A percentile compares a stretch with the other conserved stretches of the same genome.
Evolutionary conservation across 768 basidiomycete genomes (phyloP).

Genomic region (Chlorophyllum brunneum): DNA sequence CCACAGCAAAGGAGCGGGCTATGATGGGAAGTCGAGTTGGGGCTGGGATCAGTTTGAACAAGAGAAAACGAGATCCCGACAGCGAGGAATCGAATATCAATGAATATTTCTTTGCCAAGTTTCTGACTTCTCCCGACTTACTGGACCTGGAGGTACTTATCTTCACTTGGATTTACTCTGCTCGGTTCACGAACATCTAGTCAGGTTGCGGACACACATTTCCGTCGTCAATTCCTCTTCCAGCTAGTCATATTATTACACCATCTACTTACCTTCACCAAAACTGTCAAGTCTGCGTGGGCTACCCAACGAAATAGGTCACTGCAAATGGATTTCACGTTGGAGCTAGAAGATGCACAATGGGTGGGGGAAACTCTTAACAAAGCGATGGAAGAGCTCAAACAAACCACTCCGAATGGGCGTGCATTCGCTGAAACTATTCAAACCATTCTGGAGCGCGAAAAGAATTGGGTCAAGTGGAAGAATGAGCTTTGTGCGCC

Average conservation of each 20-base stretch:
- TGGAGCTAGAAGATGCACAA: conserved; percentile 60
- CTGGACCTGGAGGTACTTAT: conserved; percentile 76
- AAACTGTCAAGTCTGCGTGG: conserved; percentile 59
- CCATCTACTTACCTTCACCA: conserved; percentile 74
- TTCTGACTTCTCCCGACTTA: conserved; percentile 83
- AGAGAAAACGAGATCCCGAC: conserved; percentile 65
- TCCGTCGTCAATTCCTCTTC: conserved; percentile 90
- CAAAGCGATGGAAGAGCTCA: conserved; percentile 56
- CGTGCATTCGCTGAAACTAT: conserved; percentile 75
- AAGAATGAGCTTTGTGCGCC: conserved; percentile 79
- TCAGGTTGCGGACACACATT: conserved; percentile 86
- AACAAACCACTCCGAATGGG: conserved; percentile 76
- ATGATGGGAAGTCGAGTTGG: conserved; percentile 74
- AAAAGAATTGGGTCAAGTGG: conserved; percentile 90
- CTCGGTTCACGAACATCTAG: neutral
- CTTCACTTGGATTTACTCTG: neutral
- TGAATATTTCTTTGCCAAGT: conserved; percentile 93
- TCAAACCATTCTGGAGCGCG: conserved; percentile 66
- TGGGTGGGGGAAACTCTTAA: conserved; percentile 73
- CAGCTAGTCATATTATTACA: conserved; percentile 77
- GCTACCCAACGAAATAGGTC: conserved; percentile 66
- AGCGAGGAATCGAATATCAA: conserved; percentile 49
- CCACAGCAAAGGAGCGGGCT: conserved; percentile 82
- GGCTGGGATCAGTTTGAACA: conserved; percentile 36
- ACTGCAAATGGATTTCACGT: conserved; percentile 79